These are phyloP conservation scores for Typha latifolia DNA, from an alignment of 176 grass and related monocot genomes.

Conservation along the genomic window DNA sequence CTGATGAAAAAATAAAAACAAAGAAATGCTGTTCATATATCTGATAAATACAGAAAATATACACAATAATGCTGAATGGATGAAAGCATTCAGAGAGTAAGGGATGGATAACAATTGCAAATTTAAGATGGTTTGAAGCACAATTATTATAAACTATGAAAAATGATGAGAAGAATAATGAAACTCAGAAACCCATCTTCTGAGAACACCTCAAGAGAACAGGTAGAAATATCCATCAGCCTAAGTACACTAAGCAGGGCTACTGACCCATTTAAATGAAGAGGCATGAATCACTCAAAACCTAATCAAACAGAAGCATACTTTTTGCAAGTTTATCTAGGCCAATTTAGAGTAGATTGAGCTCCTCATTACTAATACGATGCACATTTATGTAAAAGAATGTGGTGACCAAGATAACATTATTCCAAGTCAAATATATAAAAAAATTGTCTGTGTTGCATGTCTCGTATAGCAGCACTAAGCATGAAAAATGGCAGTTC, in stretches of 20 bases:
- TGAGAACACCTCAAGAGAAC: no score
- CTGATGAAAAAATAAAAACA: constrained; percentile 34
- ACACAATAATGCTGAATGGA: background rate
- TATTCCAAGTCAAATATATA: no score
- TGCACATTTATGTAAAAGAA: background rate
- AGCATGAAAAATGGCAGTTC: no score
- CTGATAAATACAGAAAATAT: background rate
- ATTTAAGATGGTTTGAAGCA: background rate
- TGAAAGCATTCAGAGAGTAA: background rate
- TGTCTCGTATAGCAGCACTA: no score
- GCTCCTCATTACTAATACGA: no score
- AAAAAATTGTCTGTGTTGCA: no score
- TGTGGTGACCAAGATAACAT: background rate
- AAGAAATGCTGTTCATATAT: background rate
- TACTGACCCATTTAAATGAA: background rate
- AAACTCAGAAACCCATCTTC: no score
- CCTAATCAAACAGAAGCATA: background rate
- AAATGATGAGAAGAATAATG: background rate
- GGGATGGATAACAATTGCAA: background rate
- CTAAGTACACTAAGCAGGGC: background rate
- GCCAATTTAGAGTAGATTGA: background rate
- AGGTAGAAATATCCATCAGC: no score
- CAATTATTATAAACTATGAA: background rate
- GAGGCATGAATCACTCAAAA: background rate
- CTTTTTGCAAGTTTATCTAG: background rate